Evolutionary conservation across 441 rosid genomes (phyloP).

Genomic region (Mallotus japonicus): DNA sequence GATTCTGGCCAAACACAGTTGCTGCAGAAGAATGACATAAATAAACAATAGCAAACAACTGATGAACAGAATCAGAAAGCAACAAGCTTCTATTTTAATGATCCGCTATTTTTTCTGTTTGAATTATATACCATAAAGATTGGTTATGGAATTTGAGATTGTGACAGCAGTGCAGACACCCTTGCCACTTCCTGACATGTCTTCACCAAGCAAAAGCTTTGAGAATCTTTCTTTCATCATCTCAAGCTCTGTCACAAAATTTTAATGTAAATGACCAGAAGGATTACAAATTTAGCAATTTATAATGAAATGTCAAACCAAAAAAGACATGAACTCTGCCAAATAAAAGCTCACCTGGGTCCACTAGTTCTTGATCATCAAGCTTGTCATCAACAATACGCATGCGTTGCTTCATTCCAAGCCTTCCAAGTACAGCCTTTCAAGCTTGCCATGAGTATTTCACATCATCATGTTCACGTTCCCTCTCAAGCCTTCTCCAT

Average conservation of each 20-base stretch:
- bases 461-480: slow-evolving; percentile 69
- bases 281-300: background rate
- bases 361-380: slow-evolving; percentile 42
- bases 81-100: background rate
- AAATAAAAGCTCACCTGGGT: slow-evolving; percentile 43
- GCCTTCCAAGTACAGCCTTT: slow-evolving; percentile 27
- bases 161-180: slow-evolving; percentile 92
- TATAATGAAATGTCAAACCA: background rate
- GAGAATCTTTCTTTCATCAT: slow-evolving; percentile 95
- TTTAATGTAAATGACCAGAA: background rate
- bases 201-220: slow-evolving; percentile 92
- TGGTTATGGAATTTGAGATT: slow-evolving; percentile 87
- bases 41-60: slow-evolving; percentile 6
- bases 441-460: background rate
- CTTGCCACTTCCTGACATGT: slow-evolving; percentile 97
- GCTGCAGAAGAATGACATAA: slow-evolving; percentile 40
- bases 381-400: slow-evolving; percentile 35
- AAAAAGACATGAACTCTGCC: background rate
- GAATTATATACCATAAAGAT: slow-evolving; percentile 72
- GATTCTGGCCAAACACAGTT: slow-evolving; percentile 81
- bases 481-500: slow-evolving; percentile 81
- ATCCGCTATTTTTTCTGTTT: background rate
- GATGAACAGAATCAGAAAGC: background rate
- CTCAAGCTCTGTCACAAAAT: slow-evolving; percentile 56
- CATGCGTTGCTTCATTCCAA: slow-evolving; percentile 37